Evolutionary conservation across 257 asterid species (phyloP).

Genomic region (Galeopsis tetrahit): DNA sequence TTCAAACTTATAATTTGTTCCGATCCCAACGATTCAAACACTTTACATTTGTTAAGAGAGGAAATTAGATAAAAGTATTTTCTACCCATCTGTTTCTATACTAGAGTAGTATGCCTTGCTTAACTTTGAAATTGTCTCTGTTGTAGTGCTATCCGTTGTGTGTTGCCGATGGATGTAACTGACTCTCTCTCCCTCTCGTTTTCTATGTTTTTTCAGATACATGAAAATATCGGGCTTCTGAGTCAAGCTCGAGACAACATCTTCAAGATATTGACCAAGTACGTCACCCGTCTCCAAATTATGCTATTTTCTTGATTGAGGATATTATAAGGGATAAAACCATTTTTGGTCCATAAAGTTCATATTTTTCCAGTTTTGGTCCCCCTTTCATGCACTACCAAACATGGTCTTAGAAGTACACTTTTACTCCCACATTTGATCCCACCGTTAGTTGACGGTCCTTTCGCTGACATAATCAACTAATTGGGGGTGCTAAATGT

Average conservation of each 20-base stretch:
- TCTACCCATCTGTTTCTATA: neutral
- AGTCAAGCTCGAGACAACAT: slow-evolving; percentile 81
- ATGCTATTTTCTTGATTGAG: slow-evolving; percentile 5
- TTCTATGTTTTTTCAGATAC: slow-evolving; percentile 50
- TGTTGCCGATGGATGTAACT: slow-evolving; percentile 2
- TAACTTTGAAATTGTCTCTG: no score
- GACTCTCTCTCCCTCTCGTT: slow-evolving; percentile 20
- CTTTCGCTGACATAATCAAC: no score
- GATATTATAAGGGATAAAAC: neutral
- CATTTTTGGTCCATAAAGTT: no score
- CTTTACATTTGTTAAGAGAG: neutral
- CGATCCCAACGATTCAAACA: neutral
- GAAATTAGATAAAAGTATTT: neutral
- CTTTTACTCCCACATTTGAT: no score
- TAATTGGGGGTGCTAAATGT: no score
- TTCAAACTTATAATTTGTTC: neutral
- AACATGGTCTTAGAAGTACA: no score
- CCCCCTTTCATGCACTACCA: no score
- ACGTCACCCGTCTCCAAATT: slow-evolving; percentile 31
- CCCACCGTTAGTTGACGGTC: no score
- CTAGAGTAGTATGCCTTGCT: neutral
- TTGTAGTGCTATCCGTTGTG: neutral
- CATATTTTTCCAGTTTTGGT: no score
- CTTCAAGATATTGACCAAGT: slow-evolving; percentile 65
- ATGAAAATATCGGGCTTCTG: slow-evolving; percentile 72